Evolutionary conservation across 495 filamentous ascomycete genomes (phyloP), one percentile per base, ranked within the genome.

Genomic region (Cercophora newfieldiana): DNA sequence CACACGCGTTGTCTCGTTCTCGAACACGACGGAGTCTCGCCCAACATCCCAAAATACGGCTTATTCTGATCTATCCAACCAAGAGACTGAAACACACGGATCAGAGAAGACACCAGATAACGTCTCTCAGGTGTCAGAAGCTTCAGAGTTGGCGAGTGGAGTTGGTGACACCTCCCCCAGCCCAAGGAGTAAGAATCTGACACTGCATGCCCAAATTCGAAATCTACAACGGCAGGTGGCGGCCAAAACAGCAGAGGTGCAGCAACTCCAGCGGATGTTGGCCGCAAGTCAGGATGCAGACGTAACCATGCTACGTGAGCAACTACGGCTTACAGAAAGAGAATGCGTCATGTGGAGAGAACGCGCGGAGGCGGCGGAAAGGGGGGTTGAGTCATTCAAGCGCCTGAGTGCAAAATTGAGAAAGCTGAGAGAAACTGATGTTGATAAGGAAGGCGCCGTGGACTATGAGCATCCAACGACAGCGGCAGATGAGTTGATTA

Each of bases 311-410:
- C 53, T 86, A 48, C 76, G 75, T 47, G 78, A 82, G 61, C 75
- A 81, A 65, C 72, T 88, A 30, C 69, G 77, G 19, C 66, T 75
- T 3, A 75, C 79, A n/a, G 78, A 77, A 59, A 73, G 73, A 25
- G 82, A 86, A 54, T 69, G 75, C 48, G 65, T 71, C 30, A 71
- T 74, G 58, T 88, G 86, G 85, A 78, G 77, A 59, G 74, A 71
- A 26, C 74, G 82, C 57, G 85, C 85, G 0, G 78, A 85, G 70
- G 68, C 72, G 14, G 83, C 84, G 0, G 84, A 88, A 76, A 78
- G 73, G 68, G 74, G 77, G 25, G 70, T 85, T 0, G 65, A 69
- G 10, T 68, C 77, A 5, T 76, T 83, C 53, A 72, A 81, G 66
- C 66, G 67, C 47, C 66, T 76, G 21, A 68, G 68, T 30, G 71